phyloP scores from a whole-genome alignment of 163 green algal species.

The Volvox carteri region DNA sequence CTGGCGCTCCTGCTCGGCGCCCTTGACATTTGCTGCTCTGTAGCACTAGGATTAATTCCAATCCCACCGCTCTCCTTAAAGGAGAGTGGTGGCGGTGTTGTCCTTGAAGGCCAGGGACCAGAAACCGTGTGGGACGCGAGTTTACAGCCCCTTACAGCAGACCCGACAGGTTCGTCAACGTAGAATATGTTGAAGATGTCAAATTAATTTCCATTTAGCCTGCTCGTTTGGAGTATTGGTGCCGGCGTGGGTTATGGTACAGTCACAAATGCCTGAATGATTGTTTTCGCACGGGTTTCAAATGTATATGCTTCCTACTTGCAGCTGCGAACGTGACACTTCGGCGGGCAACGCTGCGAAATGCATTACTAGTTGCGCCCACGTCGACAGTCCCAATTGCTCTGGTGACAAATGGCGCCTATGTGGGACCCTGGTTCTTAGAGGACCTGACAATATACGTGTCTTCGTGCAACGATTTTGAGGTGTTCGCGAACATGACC shows the following conservation, averaged over 20 bases:
- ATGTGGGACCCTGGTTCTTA: not conserved
- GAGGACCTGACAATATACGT: not conserved
- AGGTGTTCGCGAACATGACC: not conserved
- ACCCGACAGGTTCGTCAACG: slow-evolving; percentile 1
- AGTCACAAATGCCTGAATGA: not conserved
- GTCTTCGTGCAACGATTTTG: not conserved
- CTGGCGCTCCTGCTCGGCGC: not conserved
- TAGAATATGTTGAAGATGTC: no score
- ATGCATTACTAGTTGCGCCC: not conserved
- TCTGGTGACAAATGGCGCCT: not conserved
- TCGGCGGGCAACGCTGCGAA: not conserved
- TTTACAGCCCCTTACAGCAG: not conserved
- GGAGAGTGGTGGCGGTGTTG: not conserved
- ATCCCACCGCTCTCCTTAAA: not conserved
- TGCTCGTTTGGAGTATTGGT: not conserved
- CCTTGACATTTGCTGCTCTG: not conserved
- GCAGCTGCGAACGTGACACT: not conserved
- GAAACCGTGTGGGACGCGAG: slow-evolving; percentile 21
- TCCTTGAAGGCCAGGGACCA: not conserved
- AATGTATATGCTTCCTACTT: not conserved
- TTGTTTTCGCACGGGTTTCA: not conserved
- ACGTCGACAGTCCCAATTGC: not conserved
- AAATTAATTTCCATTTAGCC: no score
- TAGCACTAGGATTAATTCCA: not conserved
- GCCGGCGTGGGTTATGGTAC: no score